These are phyloP conservation scores for Voacanga thouarsii DNA, from an alignment of 257 asterid genomes.

Conservation along the genomic window DNA sequence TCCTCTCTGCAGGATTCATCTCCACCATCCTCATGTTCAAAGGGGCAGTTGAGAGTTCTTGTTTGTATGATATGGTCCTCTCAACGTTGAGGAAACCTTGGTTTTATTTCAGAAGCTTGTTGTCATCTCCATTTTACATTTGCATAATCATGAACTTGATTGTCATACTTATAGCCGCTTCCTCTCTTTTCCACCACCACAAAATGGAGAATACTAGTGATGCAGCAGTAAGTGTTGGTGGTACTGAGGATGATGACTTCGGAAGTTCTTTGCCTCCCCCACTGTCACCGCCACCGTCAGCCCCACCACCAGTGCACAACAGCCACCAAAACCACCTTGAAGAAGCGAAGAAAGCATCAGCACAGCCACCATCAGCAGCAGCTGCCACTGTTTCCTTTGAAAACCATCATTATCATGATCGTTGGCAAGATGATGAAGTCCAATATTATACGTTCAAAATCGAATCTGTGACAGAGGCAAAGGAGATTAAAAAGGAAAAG, in stretches of 20 bases:
- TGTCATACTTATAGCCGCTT: conserved; percentile 39
- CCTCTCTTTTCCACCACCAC: conserved; percentile 34
- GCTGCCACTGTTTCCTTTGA: neutral
- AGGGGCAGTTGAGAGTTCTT: conserved; percentile 26
- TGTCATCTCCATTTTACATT: conserved; percentile 46
- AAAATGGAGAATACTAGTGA: conserved; percentile 10
- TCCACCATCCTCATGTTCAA: conserved; percentile 34
- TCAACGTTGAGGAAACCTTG: conserved; percentile 27
- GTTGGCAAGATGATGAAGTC: neutral
- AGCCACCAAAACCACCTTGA: neutral
- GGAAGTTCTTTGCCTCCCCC: neutral
- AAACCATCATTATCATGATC: neutral
- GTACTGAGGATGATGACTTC: conserved; percentile 3
- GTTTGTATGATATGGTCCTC: conserved; percentile 23
- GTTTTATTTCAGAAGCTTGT: conserved; percentile 25
- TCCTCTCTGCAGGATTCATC: conserved; percentile 39
- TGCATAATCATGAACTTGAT: conserved; percentile 44
- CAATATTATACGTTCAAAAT: neutral
- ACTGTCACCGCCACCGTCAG: neutral
- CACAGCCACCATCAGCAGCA: conserved; percentile 15
- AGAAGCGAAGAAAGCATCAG: neutral
- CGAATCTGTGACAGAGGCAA: neutral
- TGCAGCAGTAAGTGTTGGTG: neutral
- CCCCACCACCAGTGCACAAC: neutral
- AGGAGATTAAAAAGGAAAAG: neutral